Base-by-base conservation (phyloP, 768 basidiomycete species). In the Mycena pura region DNA sequence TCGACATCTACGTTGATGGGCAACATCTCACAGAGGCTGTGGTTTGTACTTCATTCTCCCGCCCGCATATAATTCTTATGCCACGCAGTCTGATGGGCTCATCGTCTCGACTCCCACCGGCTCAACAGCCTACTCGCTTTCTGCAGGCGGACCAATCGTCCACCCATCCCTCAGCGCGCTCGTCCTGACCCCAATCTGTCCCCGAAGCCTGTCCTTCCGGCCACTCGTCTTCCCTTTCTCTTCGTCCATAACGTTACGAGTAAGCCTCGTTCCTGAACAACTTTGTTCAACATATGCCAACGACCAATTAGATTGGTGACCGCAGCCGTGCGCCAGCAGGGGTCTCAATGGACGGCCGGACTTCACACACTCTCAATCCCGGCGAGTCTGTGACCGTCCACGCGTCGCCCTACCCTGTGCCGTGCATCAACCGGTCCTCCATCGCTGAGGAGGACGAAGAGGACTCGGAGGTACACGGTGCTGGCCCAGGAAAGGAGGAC, bases 91-190 rank as follows among this genome's bases (percentile, higher is more conserved):
- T 32, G 95, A 97, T 68, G 95, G 96, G 34, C 79, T 97, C 60
- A 95, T 97, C 56, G 87, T 98, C 53, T 95, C 95, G 7, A 98
- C 96, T 2, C 96, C 96, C 21, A 98, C 96, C 3, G 96, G 96
- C 6, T 97, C 95, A 21, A 97, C 96, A 3, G 96, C 96, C 15
- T 97, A 98, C 75, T 97, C 95, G 1, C 82, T 98, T 22, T 96
- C 95, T 3, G 93, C 95, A 0, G 96, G 96, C 31, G 96, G 96
- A 24, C 96, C 96, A 4, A 97, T 98, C 66, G 94, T 97, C 0
- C 96, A 97, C 64, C 96, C 96, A 3, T 93, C 92, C 3, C 78
- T 96, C 36, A 92, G 91, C 60, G 92, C 95, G 1, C 83, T 97
- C 49, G 91, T 98, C 14, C 78, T 98, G 39, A 96, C 96, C 1